Evolutionary conservation across 2,329 filamentous ascomycete species (phyloP), one percentile per base, ranked within the genome.

Genomic region (Hymenoscyphus repandus): DNA sequence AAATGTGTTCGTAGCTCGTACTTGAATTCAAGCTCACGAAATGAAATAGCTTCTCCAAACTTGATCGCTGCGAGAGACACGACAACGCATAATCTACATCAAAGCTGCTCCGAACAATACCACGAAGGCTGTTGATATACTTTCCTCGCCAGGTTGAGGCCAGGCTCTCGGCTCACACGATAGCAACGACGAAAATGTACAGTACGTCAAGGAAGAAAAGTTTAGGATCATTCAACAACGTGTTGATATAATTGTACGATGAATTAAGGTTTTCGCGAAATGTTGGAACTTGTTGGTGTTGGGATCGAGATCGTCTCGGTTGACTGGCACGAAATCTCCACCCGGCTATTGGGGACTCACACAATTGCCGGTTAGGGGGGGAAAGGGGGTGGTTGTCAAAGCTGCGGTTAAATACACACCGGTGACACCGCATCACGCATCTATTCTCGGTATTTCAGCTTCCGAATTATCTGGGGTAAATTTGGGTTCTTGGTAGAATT

Each of bases 371-470:
- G 15, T 11, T 17, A 37, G 12, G 34, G 12, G 15, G 32, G 7
- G 32, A 34, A 34, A 34, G 32, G 13, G 15, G 15, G 15, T 13
- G 12, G 34, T 3, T 13, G 34, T 13, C 15, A 37, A 37, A 37
- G 12, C 15, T 37, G 12, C 15, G 15, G 15, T 13, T 13, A 37
- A 37, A 37, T 37, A 5, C 12, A 37, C 32, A 22, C n/a, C 11
- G 44, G 22, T 39, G 37, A 30, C 33, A 38, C 34, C 27, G 42
- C 42, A 45, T 45, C 15, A 22, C 18, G 18, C n/a, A 52, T 12
- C 39, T 33, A 31, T 47, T 47, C 30, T 38, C 18, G 15, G 36
- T 44, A 43, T 54, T 39, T 17, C 36, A 37, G 33, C 41, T 46
- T 17, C 36, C 22, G 37, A 30, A 36, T 32, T 18, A 45, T 5